These are phyloP conservation scores for Umbelopsis vinacea DNA, from an alignment of 192 early-diverging fungal species.

Conservation along the genomic window DNA sequence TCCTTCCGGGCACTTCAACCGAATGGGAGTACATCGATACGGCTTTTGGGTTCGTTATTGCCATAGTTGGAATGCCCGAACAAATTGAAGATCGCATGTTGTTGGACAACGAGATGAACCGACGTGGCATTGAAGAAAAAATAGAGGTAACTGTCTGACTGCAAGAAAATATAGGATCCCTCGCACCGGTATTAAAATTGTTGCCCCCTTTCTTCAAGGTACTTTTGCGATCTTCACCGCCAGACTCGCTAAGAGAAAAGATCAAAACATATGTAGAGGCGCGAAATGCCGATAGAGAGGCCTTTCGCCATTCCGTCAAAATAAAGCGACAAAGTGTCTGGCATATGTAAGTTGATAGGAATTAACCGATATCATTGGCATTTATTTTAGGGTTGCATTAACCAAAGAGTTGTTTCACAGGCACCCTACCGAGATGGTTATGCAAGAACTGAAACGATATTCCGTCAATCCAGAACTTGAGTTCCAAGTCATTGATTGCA, in stretches of 20 bases:
- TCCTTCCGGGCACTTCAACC: slow-evolving; percentile 21
- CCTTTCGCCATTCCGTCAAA: slow-evolving; percentile 44
- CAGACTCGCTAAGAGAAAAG: slow-evolving; percentile 47
- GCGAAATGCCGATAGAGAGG: slow-evolving; percentile 46
- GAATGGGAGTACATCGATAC: slow-evolving; percentile 53
- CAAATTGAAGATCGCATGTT: slow-evolving; percentile 45
- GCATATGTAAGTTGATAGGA: slow-evolving; percentile 29
- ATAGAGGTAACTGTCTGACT: slow-evolving; percentile 32
- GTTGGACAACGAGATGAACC: slow-evolving; percentile 49
- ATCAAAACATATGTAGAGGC: slow-evolving; percentile 49
- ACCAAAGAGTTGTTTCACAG: slow-evolving; percentile 6
- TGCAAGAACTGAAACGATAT: slow-evolving; percentile 26
- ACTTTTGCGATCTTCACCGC: slow-evolving; percentile 30
- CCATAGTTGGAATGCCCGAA: slow-evolving; percentile 50
- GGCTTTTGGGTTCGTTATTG: slow-evolving; percentile 48
- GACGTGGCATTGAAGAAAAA: slow-evolving; percentile 54
- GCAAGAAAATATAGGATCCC: slow-evolving; percentile 14
- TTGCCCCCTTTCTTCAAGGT: background rate
- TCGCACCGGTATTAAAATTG: slow-evolving; percentile 4
- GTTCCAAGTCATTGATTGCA: slow-evolving; percentile 37
- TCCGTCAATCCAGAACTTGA: slow-evolving; percentile 35
- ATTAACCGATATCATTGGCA: background rate
- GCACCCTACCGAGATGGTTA: slow-evolving; percentile 37
- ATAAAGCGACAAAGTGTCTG: slow-evolving; percentile 38
- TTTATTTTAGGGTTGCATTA: too few species aligned